phyloP scores from a whole-genome alignment of 805 yeast species.

The Myxozyma neglecta region DNA sequence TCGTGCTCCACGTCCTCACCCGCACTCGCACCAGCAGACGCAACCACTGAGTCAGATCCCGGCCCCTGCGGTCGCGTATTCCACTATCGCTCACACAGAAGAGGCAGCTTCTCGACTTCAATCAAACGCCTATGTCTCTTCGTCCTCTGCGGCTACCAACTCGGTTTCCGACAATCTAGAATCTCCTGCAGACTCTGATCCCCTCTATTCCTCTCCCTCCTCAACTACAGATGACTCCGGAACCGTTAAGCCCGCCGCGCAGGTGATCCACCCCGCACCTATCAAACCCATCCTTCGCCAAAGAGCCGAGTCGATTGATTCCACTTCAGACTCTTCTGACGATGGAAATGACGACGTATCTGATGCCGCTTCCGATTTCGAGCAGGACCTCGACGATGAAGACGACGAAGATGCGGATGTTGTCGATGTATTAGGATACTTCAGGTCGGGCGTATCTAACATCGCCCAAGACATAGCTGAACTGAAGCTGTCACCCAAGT shows the following conservation, averaged over 20 bases:
- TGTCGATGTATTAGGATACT: conserved; percentile 24
- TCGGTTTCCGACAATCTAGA: not conserved
- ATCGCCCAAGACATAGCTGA: conserved; percentile 31
- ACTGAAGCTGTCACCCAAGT: conserved; percentile 23
- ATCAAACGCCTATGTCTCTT: not conserved
- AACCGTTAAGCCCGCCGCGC: not conserved
- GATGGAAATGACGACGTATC: conserved; percentile 10
- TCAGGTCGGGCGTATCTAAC: conserved; percentile 25
- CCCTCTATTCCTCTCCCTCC: conserved; percentile 8
- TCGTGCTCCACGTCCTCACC: conserved; percentile 9
- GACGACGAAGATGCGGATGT: conserved; percentile 25
- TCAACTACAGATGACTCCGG: conserved; percentile 1
- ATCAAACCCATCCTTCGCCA: not conserved
- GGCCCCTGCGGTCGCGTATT: not conserved
- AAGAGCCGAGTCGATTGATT: not conserved
- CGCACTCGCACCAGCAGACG: not conserved
- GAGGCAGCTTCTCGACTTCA: not conserved
- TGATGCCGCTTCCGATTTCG: conserved; percentile 15
- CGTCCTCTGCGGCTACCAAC: not conserved
- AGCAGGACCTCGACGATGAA: conserved; percentile 13
- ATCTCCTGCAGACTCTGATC: not conserved
- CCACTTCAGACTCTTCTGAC: not conserved
- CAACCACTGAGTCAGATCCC: not conserved
- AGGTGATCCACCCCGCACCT: not conserved
- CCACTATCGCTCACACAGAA: not conserved